phyloP scores from a whole-genome alignment of 1,139 yeast genomes.

The Kurtzmaniella natalensis region DNA sequence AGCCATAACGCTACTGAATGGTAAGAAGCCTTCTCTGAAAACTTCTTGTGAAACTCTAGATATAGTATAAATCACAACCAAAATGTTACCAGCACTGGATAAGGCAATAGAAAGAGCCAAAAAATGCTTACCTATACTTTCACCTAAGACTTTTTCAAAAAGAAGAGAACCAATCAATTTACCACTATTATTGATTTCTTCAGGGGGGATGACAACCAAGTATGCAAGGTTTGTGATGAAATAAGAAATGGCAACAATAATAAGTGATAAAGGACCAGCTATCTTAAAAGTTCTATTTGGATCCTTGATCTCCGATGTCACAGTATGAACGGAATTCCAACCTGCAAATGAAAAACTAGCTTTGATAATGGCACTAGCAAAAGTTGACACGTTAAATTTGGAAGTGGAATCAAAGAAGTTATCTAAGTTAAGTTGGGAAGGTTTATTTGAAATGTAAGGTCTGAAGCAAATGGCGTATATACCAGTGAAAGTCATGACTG shows the following conservation, averaged over 20 bases:
- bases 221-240: constrained; percentile 53
- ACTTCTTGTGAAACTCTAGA: constrained; percentile 63
- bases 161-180: constrained; percentile 56
- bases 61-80: constrained; percentile 56
- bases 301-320: constrained; percentile 56
- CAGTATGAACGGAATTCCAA: constrained; percentile 62
- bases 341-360: constrained; percentile 61
- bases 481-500: constrained; percentile 47
- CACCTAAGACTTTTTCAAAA: constrained; percentile 54
- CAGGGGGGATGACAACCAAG: constrained; percentile 48
- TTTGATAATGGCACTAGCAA: constrained; percentile 54
- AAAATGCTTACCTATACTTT: constrained; percentile 46
- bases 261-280: constrained; percentile 56
- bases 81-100: constrained; percentile 59
- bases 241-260: constrained; percentile 48
- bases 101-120: constrained; percentile 54
- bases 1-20: constrained; percentile 49
- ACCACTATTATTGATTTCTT: constrained; percentile 50
- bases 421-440: constrained; percentile 29
- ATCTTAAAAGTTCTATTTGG: constrained; percentile 54
- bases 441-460: constrained; percentile 33
- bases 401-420: constrained; percentile 17
- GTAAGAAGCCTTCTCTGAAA: constrained; percentile 59
- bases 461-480: constrained; percentile 47
- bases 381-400: constrained; percentile 36